Evolutionary conservation across 805 yeast genomes (phyloP).

Genomic region (Phaffomyces antillensis): DNA sequence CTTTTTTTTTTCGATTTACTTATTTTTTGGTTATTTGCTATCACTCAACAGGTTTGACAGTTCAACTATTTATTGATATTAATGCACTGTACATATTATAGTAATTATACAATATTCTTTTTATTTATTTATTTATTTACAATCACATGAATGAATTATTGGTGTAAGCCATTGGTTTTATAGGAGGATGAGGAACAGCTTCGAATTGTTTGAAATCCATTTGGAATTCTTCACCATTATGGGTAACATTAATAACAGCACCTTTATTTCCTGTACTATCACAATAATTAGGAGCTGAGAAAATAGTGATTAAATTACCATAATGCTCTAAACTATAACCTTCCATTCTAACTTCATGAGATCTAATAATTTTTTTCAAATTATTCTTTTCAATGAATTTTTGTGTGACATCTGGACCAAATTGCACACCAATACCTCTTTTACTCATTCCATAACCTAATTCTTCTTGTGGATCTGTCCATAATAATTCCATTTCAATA

Average conservation of each 20-base stretch:
- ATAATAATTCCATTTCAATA: constrained; percentile 88
- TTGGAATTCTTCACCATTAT: constrained; percentile 25
- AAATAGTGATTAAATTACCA: constrained; percentile 85
- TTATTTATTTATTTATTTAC: neutral
- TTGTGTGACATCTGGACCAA: constrained; percentile 92
- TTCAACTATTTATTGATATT: too few relatives aligned
- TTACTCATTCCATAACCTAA: constrained; percentile 82
- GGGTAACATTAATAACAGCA: constrained; percentile 71
- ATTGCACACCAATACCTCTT: constrained; percentile 93
- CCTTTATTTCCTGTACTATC: constrained; percentile 89
- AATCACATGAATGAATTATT: constrained; percentile 20
- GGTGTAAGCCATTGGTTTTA: constrained; percentile 93
- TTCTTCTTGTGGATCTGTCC: constrained; percentile 91
- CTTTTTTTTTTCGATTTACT: neutral
- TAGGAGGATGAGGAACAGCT: constrained; percentile 85
- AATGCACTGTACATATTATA: too few relatives aligned
- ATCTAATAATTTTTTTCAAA: constrained; percentile 75
- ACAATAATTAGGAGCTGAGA: constrained; percentile 97
- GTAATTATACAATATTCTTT: too few relatives aligned
- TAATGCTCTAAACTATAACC: constrained; percentile 88
- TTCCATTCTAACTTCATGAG: constrained; percentile 91
- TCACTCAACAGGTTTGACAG: too few relatives aligned
- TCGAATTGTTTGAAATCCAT: constrained; percentile 55
- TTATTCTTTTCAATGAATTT: constrained; percentile 66
- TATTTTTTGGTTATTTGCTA: too few relatives aligned